Percentiles rank a stretch among this genome's conserved stretches.
These are phyloP conservation scores for Barnettozyma populi DNA, from an alignment of 805 yeast species.

Conservation along the genomic window DNA sequence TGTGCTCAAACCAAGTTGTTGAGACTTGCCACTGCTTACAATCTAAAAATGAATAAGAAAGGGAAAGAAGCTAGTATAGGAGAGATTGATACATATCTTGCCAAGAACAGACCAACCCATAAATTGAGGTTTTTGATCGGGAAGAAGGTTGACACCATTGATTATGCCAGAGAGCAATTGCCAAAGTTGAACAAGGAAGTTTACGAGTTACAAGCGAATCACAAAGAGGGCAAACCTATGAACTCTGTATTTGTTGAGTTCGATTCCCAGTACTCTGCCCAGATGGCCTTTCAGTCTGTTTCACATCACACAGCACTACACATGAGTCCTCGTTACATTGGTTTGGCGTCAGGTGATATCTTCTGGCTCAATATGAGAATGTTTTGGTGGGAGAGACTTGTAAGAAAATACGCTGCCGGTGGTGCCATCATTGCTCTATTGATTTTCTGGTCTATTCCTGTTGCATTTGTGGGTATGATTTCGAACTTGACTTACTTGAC, in stretches of 20 bases:
- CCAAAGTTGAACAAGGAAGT: constrained; percentile 55
- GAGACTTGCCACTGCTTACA: constrained; percentile 56
- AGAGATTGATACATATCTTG: constrained; percentile 51
- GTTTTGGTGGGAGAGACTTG: constrained; percentile 73
- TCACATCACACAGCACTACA: constrained; percentile 63
- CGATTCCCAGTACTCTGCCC: constrained; percentile 70
- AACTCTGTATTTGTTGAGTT: constrained; percentile 78
- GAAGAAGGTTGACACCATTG: constrained; percentile 58
- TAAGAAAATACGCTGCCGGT: constrained; percentile 46
- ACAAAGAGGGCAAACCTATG: constrained; percentile 50
- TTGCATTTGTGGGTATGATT: constrained; percentile 70
- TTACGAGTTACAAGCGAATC: constrained; percentile 45
- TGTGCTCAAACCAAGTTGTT: constrained; percentile 55
- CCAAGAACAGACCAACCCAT: constrained; percentile 61
- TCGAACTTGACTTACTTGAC: constrained; percentile 64
- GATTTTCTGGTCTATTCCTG: constrained; percentile 71
- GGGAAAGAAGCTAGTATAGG: constrained; percentile 37
- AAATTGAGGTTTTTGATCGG: constrained; percentile 41
- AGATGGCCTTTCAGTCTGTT: constrained; percentile 59
- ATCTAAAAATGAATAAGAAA: constrained; percentile 63
- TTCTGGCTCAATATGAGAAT: constrained; percentile 70
- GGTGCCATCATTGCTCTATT: constrained; percentile 52
- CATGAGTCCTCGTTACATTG: constrained; percentile 54
- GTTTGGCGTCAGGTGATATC: constrained; percentile 58
- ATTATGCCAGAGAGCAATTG: constrained; percentile 49